Conservation (phyloP, 2,329 filamentous ascomycete genomes). For the Chrysosporium queenslandicum region DNA sequence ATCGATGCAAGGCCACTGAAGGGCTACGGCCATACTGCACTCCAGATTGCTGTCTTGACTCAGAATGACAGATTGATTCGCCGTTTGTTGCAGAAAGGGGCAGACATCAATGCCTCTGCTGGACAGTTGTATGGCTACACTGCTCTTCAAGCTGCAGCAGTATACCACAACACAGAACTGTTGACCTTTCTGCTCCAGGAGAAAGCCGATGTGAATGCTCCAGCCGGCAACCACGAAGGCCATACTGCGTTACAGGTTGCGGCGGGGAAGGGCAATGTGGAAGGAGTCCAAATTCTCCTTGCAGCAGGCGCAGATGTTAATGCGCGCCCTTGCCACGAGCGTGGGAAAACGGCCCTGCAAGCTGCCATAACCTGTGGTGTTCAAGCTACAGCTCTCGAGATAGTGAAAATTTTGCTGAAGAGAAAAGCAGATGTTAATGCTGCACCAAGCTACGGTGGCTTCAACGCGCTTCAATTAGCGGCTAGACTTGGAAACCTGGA, state of each 20-base stretch:
- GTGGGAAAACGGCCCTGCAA: conserved; percentile 21
- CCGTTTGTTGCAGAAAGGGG: conserved; percentile 17
- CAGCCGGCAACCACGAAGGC: conserved; percentile 13
- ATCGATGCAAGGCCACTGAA: conserved; percentile 17
- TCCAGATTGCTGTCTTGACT: conserved; percentile 20
- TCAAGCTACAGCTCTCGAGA: not conserved
- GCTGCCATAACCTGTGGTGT: conserved; percentile 15
- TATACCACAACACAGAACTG: conserved; percentile 1
- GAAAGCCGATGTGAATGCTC: conserved; percentile 31
- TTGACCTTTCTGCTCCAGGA: conserved; percentile 23
- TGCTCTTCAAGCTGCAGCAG: conserved; percentile 12
- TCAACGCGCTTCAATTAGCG: conserved; percentile 2
- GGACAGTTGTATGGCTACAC: conserved; percentile 9
- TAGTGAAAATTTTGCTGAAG: conserved; percentile 4
- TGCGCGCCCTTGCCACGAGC: conserved; percentile 8
- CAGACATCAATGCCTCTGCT: conserved; percentile 16
- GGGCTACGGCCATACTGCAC: conserved; percentile 19
- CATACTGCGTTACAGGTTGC: conserved; percentile 19
- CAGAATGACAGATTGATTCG: conserved; percentile 18
- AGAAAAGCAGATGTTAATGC: conserved; percentile 4
- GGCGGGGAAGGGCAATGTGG: conserved; percentile 14
- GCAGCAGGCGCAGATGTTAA: conserved; percentile 18
- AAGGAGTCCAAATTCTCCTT: conserved; percentile 17
- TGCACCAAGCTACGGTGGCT: not conserved
- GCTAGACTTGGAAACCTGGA: conserved; percentile 2